Evolutionary conservation across 2,329 filamentous ascomycete genomes (phyloP).

Genomic region (Coniosporium tulheliwenetii): DNA sequence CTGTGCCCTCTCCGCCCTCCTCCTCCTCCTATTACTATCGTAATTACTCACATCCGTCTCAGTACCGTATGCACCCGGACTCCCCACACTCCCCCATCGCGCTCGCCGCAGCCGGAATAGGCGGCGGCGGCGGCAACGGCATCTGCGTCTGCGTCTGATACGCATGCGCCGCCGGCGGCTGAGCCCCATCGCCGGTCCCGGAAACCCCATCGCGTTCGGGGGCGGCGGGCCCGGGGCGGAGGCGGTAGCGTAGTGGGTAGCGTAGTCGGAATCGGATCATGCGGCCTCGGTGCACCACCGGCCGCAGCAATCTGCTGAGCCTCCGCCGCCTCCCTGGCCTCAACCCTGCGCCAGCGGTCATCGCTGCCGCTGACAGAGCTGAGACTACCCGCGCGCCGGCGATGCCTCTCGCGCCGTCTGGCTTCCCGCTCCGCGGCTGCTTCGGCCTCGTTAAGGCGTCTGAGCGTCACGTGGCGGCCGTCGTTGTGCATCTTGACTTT

Average conservation of each 20-base stretch:
- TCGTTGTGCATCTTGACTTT: conserved; percentile 52
- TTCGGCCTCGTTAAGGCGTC: conserved; percentile 45
- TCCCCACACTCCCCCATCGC: conserved; percentile 15
- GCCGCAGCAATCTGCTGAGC: conserved; percentile 5
- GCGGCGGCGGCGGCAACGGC: background rate
- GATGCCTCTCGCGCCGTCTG: conserved; percentile 27
- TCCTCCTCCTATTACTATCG: conserved; percentile 35
- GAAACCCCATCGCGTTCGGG: conserved; percentile 3
- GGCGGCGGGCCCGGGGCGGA: conserved; percentile 12
- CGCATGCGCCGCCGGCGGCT: background rate
- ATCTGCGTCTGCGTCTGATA: background rate
- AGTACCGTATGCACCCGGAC: conserved; percentile 26
- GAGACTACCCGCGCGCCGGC: conserved; percentile 13
- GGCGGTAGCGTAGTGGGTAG: conserved; percentile 13
- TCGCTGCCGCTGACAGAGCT: conserved; percentile 19
- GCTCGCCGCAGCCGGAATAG: conserved; percentile 6
- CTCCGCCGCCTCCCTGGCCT: conserved; percentile 1
- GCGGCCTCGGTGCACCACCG: conserved; percentile 2
- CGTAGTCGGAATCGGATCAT: conserved; percentile 10
- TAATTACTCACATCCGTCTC: conserved; percentile 28
- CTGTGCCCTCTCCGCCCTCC: conserved; percentile 36
- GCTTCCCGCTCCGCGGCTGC: conserved; percentile 43
- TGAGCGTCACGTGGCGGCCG: conserved; percentile 45
- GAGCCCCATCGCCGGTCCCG: background rate
- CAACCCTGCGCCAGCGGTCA: conserved; percentile 21